A percentile compares a stretch with the other conserved stretches of the same genome.
These are phyloP conservation scores for Neonectria punicea DNA, from an alignment of 2,329 filamentous ascomycete species.

Conservation along the genomic window DNA sequence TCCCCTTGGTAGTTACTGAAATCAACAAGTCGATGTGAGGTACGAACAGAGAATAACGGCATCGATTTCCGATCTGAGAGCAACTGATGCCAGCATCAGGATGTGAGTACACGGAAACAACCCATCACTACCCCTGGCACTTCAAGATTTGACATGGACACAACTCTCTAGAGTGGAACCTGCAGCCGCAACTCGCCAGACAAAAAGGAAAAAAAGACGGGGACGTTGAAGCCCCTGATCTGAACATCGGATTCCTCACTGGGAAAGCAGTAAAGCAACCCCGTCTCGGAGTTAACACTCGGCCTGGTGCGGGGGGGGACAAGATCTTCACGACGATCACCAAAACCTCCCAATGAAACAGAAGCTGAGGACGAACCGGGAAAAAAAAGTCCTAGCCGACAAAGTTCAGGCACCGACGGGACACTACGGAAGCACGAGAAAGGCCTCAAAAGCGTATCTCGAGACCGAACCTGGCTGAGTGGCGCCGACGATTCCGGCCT, in stretches of 20 bases:
- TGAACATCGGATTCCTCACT: neutral
- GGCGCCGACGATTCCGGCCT: conserved; percentile 8
- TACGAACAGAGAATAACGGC: neutral
- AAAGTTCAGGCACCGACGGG: conserved; percentile 2
- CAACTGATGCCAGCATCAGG: neutral
- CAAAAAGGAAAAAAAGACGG: neutral
- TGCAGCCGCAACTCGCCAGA: neutral
- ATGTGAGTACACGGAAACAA: neutral
- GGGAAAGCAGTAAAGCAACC: neutral
- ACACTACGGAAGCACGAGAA: neutral
- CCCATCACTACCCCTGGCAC: neutral
- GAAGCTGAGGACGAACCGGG: neutral
- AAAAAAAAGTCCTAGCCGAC: neutral
- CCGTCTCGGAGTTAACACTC: conserved; percentile 3
- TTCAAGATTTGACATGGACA: neutral
- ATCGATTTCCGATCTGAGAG: neutral
- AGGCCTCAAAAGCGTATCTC: conserved; percentile 12
- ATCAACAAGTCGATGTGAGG: neutral
- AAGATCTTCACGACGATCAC: neutral
- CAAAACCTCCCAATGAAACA: neutral
- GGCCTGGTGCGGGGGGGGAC: neutral
- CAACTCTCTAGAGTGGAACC: neutral
- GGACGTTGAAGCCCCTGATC: neutral
- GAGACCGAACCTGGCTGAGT: conserved; percentile 5
- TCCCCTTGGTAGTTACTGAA: neutral